These are phyloP conservation scores for Isoetes taiwanensis DNA, from an alignment of 75 land plant genomes.

Conservation along the genomic window DNA sequence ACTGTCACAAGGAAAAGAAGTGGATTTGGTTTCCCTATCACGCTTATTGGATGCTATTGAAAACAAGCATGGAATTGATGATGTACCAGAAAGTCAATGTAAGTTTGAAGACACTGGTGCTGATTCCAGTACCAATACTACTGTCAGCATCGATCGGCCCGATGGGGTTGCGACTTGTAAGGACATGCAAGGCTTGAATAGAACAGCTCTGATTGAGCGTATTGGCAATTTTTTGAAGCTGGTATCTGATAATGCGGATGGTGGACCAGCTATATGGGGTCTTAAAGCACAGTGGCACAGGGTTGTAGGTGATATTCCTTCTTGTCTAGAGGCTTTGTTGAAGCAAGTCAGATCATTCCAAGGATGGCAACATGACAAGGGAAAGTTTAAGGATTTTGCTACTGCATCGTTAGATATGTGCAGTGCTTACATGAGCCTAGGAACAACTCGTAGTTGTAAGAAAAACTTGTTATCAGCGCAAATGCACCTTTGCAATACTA, in stretches of 20 bases:
- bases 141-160: neutral
- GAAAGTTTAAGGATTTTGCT: slow-evolving; percentile 49
- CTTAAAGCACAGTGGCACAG: slow-evolving; percentile 89
- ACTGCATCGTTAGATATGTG: slow-evolving; percentile 67
- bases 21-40: slow-evolving; percentile 37
- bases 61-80: too few species aligned
- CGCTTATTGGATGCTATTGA: slow-evolving; percentile 48
- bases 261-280: slow-evolving; percentile 60
- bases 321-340: slow-evolving; percentile 72
- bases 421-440: slow-evolving; percentile 47
- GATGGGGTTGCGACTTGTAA: too few species aligned
- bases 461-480: slow-evolving; percentile 58
- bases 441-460: slow-evolving; percentile 30
- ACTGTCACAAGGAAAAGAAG: slow-evolving; percentile 49
- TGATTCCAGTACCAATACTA: neutral
- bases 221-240: too few species aligned
- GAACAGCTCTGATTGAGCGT: too few species aligned
- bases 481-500: slow-evolving; percentile 60
- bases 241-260: slow-evolving; percentile 38
- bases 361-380: slow-evolving; percentile 65
- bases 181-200: too few species aligned
- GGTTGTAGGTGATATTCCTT: slow-evolving; percentile 49
- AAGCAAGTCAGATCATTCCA: slow-evolving; percentile 91
- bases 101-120: neutral
- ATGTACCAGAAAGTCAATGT: too few species aligned